These are phyloP conservation scores for Colletotrichum nymphaeae DNA, from an alignment of 2,329 filamentous ascomycete genomes.

Conservation along the genomic window DNA sequence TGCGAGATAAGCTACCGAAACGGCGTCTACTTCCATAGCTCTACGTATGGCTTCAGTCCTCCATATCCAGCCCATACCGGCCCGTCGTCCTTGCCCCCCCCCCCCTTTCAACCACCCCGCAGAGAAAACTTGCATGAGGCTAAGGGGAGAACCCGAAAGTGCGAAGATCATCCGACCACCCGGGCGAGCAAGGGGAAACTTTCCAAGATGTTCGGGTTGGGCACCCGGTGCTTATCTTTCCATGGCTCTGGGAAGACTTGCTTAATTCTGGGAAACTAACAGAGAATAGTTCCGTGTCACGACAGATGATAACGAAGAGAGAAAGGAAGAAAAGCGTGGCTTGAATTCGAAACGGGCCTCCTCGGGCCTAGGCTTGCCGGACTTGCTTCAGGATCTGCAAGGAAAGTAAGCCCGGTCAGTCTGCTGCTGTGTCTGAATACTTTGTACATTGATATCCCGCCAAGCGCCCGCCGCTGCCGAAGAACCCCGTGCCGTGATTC, in stretches of 20 bases:
- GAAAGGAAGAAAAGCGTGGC: not conserved
- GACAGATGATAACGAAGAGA: not conserved
- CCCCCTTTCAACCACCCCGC: not conserved
- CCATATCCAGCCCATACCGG: too few relatives aligned
- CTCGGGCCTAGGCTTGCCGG: not conserved
- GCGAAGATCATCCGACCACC: constrained; percentile 27
- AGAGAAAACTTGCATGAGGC: constrained; percentile 20
- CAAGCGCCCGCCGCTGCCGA: not conserved
- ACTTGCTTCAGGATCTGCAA: constrained; percentile 23
- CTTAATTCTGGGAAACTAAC: not conserved
- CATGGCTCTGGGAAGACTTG: constrained; percentile 4
- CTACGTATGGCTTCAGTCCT: not conserved
- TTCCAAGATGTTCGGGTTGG: not conserved
- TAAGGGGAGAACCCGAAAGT: constrained; percentile 16
- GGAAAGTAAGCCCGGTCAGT: constrained; percentile 13
- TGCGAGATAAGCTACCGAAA: not conserved
- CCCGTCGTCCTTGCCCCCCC: not conserved
- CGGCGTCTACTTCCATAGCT: not conserved
- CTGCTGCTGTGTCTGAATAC: not conserved
- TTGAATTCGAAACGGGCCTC: constrained; percentile 7
- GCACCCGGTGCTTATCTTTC: not conserved
- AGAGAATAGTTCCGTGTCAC: not conserved
- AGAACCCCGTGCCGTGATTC: constrained; percentile 14
- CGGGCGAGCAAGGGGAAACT: not conserved
- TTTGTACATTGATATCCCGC: not conserved